These are phyloP conservation scores for Suhomyces sp. DNA, from an alignment of 805 yeast genomes.

Conservation along the genomic window DNA sequence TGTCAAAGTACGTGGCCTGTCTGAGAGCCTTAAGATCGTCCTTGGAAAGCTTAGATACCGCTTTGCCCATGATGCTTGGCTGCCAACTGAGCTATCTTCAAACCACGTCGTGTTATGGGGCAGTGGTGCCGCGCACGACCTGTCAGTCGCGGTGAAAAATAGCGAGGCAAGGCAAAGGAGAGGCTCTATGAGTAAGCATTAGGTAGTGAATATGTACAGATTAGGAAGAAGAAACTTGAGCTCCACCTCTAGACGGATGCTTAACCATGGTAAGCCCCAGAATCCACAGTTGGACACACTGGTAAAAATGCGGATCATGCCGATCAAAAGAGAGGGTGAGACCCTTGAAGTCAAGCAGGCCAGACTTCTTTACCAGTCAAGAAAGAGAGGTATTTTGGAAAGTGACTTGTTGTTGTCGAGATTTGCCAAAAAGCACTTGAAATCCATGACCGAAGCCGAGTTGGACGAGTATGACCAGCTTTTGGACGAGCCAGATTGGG, in stretches of 20 bases:
- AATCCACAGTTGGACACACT: slow-evolving; percentile 41
- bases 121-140: not conserved
- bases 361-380: slow-evolving; percentile 83
- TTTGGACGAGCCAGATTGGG: slow-evolving; percentile 97
- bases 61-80: slow-evolving; percentile 73
- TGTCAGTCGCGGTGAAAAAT: not conserved
- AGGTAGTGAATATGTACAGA: slow-evolving; percentile 3
- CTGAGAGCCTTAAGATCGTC: slow-evolving; percentile 84
- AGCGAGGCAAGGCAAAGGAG: not conserved
- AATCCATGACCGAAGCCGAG: slow-evolving; percentile 56
- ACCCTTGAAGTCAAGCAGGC: slow-evolving; percentile 72
- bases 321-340: slow-evolving; percentile 76
- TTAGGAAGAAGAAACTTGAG: slow-evolving; percentile 4
- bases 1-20: slow-evolving; percentile 85
- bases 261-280: slow-evolving; percentile 43
- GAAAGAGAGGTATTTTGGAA: slow-evolving; percentile 94
- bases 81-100: not conserved
- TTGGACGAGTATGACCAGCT: slow-evolving; percentile 81
- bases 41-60: slow-evolving; percentile 86
- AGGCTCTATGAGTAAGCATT: not conserved
- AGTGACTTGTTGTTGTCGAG: slow-evolving; percentile 82
- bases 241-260: slow-evolving; percentile 11
- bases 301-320: slow-evolving; percentile 65
- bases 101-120: not conserved
- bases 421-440: slow-evolving; percentile 76